These are phyloP conservation scores for Cutaneotrichosporon sp. DNA, from an alignment of 1,284 basidiomycete species.

Conservation along the genomic window DNA sequence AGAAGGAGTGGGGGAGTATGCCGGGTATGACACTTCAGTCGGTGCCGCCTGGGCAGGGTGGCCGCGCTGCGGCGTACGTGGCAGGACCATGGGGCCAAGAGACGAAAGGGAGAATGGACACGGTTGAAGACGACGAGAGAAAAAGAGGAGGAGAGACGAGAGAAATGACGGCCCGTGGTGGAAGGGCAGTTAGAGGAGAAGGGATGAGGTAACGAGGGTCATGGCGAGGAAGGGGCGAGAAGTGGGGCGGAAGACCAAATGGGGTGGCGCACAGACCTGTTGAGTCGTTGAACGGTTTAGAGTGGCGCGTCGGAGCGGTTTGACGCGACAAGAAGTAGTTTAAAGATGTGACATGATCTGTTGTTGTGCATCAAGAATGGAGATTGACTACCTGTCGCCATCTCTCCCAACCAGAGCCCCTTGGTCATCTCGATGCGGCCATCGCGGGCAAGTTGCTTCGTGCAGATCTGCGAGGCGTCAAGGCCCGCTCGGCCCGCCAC, in stretches of 20 bases:
- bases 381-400: background rate
- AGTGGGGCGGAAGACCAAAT: background rate
- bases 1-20: conserved; percentile 28
- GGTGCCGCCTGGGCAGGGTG: background rate
- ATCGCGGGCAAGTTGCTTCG: background rate
- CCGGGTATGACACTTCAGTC: conserved; percentile 20
- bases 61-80: conserved; percentile 2
- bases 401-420: background rate
- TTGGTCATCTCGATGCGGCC: background rate
- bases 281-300: background rate
- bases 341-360: background rate
- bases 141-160: background rate
- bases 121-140: background rate
- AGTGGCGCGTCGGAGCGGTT: background rate
- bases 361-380: background rate
- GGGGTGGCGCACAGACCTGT: conserved; percentile 4
- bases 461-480: background rate
- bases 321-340: background rate
- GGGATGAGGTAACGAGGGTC: background rate
- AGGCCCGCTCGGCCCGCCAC: background rate
- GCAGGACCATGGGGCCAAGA: conserved; percentile 5
- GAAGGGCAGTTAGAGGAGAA: background rate
- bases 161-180: background rate
- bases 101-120: background rate
- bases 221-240: background rate